Percentiles rank a stretch among this genome's conserved stretches.
Evolutionary conservation across 2,329 filamentous ascomycete genomes (phyloP).

Genomic region (Geosmithia flava): DNA sequence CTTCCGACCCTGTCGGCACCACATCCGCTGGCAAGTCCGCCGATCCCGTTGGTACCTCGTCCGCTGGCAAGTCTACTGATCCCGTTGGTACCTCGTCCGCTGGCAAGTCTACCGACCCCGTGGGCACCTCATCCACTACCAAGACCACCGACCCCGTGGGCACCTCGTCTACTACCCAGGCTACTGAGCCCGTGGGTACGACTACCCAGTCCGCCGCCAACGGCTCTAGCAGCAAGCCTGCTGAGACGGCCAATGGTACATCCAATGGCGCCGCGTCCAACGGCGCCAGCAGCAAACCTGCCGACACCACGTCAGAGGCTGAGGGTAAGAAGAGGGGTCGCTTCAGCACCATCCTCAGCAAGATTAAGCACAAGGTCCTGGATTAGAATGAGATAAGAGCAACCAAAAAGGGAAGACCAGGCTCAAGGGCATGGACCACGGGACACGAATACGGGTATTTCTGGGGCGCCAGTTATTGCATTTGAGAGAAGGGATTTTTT

Average conservation of each 20-base stretch:
- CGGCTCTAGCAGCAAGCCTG: slow-evolving; percentile 7
- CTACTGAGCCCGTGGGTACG: neutral
- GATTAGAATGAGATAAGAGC: slow-evolving; percentile 11
- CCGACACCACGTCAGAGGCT: slow-evolving; percentile 12
- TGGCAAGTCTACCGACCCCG: too few relatives aligned
- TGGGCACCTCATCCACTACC: neutral
- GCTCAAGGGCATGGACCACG: neutral
- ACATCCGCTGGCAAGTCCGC: slow-evolving; percentile 1
- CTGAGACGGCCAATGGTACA: slow-evolving; percentile 4
- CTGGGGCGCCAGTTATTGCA: neutral
- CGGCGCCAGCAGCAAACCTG: slow-evolving; percentile 39
- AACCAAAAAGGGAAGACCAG: too few relatives aligned
- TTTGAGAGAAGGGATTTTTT: too few relatives aligned
- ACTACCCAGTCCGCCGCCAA: slow-evolving; percentile 6
- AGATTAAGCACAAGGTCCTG: slow-evolving; percentile 35
- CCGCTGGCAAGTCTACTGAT: neutral
- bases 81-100: neutral
- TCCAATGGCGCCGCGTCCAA: slow-evolving; percentile 7
- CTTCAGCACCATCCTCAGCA: slow-evolving; percentile 49
- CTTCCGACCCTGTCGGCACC: too few relatives aligned
- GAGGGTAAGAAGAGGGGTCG: slow-evolving; percentile 58
- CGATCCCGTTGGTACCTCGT: slow-evolving; percentile 2
- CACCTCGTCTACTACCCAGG: neutral
- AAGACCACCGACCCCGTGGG: slow-evolving; percentile 6
- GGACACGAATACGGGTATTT: neutral